A percentile compares a stretch with the other conserved stretches of the same genome.
Conservation (phyloP, 139 green algal species). For the Closterium sp. region DNA sequence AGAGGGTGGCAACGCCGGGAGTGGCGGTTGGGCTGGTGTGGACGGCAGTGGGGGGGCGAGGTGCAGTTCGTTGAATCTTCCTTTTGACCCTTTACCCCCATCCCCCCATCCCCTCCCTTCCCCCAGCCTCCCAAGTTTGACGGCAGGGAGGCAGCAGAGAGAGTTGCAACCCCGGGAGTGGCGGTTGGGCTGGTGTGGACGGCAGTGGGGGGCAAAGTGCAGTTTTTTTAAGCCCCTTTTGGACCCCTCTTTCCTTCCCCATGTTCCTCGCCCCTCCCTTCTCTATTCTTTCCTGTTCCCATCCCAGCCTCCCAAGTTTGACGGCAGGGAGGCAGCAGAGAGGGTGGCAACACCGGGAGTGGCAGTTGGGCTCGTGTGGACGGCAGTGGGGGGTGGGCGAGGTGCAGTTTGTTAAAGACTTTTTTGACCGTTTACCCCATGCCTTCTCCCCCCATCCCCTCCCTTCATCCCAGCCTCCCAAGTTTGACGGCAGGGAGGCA, state of each 20-base stretch:
- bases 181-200: conserved; percentile 80
- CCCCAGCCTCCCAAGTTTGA: background rate
- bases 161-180: conserved; percentile 61
- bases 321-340: background rate
- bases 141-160: conserved; percentile 40
- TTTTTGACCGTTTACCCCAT: background rate
- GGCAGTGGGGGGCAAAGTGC: conserved; percentile 53
- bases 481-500: conserved; percentile 23
- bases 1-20: too few species aligned
- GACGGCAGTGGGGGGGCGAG: conserved; percentile 69
- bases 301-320: background rate
- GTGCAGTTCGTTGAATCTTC: conserved; percentile 60
- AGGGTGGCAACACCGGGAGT: conserved; percentile 55
- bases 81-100: too few species aligned
- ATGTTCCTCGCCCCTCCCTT: background rate
- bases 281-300: background rate
- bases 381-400: conserved; percentile 59
- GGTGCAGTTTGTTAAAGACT: background rate
- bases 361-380: conserved; percentile 78
- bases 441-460: background rate
- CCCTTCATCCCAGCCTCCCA: background rate
- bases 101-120: too few species aligned
- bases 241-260: background rate
- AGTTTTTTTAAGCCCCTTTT: conserved; percentile 53
- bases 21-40: conserved; percentile 75